Evolutionary conservation across 225 moss, liverwort and hornwort genomes (phyloP).

Genomic region (Marchantia paleacea): DNA sequence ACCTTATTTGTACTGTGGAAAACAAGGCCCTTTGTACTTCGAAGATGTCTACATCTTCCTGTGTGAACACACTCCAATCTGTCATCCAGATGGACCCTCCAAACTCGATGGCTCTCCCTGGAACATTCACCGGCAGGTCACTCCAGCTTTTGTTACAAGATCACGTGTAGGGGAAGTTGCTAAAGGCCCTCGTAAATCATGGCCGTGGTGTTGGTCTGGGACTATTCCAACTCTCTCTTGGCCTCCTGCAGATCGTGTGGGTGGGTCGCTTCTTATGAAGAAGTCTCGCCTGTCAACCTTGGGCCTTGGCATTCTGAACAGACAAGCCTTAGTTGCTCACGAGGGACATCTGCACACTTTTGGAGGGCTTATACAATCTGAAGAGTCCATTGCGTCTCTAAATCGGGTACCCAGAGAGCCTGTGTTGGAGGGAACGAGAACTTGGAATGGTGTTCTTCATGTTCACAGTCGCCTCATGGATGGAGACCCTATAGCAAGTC

Average conservation of each 20-base stretch:
- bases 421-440: neutral
- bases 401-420: neutral
- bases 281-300: neutral
- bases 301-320: neutral
- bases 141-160: neutral
- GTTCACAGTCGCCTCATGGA: neutral
- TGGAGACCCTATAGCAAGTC: neutral
- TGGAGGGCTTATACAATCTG: neutral
- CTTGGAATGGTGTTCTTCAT: neutral
- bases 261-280: neutral
- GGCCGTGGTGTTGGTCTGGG: neutral
- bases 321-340: neutral
- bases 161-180: neutral
- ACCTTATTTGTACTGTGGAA: neutral
- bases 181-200: neutral
- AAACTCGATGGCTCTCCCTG: neutral
- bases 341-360: neutral
- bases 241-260: neutral
- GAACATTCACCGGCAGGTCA: neutral
- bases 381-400: neutral
- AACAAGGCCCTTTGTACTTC: neutral
- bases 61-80: neutral
- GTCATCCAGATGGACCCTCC: neutral
- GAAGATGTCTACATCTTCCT: neutral
- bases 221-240: neutral